These are phyloP conservation scores for Sordaria brevicollis DNA, from an alignment of 495 filamentous ascomycete species.

Conservation along the genomic window DNA sequence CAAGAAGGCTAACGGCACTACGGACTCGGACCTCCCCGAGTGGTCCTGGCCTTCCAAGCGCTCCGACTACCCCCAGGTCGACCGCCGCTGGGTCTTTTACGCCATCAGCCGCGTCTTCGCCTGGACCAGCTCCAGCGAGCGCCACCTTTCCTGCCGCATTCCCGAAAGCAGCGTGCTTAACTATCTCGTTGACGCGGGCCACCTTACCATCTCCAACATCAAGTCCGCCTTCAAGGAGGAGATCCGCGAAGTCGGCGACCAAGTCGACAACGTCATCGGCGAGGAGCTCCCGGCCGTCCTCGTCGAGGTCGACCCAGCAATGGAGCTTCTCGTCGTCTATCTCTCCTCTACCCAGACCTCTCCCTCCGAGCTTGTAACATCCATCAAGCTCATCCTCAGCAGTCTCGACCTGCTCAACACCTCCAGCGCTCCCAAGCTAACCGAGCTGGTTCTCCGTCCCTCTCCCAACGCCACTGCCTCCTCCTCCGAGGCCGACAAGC, in stretches of 20 bases:
- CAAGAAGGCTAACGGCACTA: slow-evolving; percentile 6
- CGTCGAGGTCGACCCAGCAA: slow-evolving; percentile 47
- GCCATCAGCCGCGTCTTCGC: slow-evolving; percentile 40
- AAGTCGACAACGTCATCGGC: slow-evolving; percentile 32
- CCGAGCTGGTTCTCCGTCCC: slow-evolving; percentile 6
- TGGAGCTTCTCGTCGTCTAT: slow-evolving; percentile 47
- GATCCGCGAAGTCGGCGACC: slow-evolving; percentile 23
- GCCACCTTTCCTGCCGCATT: slow-evolving; percentile 38
- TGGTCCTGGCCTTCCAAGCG: slow-evolving; percentile 33
- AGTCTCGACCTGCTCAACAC: slow-evolving; percentile 39
- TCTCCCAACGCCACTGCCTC: neutral
- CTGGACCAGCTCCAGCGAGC: slow-evolving; percentile 22
- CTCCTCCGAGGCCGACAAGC: neutral
- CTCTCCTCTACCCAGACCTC: slow-evolving; percentile 40
- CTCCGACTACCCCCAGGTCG: slow-evolving; percentile 31
- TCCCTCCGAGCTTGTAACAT: slow-evolving; percentile 34
- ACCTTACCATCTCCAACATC: slow-evolving; percentile 50
- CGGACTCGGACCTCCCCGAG: slow-evolving; percentile 4
- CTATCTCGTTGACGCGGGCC: slow-evolving; percentile 54
- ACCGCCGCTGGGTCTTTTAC: slow-evolving; percentile 43
- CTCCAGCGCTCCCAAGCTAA: slow-evolving; percentile 16
- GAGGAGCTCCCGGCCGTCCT: slow-evolving; percentile 51
- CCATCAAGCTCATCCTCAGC: slow-evolving; percentile 38
- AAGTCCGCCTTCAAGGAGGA: slow-evolving; percentile 48
- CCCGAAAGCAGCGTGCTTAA: slow-evolving; percentile 43